Evolutionary conservation across 148 eudicot genomes (phyloP).

Genomic region (Cornus florida): DNA sequence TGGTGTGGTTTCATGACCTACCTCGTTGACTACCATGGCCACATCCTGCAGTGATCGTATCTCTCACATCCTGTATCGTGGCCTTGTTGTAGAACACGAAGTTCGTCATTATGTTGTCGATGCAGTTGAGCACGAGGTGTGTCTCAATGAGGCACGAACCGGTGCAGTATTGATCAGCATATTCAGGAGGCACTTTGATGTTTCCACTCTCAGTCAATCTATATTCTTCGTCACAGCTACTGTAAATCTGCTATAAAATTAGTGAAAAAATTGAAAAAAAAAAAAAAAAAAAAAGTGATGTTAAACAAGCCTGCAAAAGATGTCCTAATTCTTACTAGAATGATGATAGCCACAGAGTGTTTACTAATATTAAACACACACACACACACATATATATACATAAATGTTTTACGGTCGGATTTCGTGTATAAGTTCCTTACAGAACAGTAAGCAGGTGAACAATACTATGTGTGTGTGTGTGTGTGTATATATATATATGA

Average conservation of each 20-base stretch:
- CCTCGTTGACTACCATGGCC: constrained; percentile 55
- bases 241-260: constrained; percentile 44
- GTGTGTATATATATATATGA: too few species aligned
- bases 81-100: constrained; percentile 60
- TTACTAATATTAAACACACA: too few species aligned
- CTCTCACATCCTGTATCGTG: constrained; percentile 43
- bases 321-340: background rate
- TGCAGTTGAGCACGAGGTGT: constrained; percentile 52
- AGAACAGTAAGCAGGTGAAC: too few species aligned
- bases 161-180: constrained; percentile 49
- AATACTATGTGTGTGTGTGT: too few species aligned
- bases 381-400: too few species aligned
- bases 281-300: background rate
- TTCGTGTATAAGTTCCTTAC: too few species aligned
- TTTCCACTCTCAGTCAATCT: constrained; percentile 52
- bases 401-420: too few species aligned
- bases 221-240: constrained; percentile 49
- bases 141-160: constrained; percentile 72
- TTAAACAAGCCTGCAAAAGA: background rate
- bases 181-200: constrained; percentile 50
- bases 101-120: constrained; percentile 36
- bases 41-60: constrained; percentile 57
- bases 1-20: background rate
- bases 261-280: background rate
- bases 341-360: too few species aligned